Conservation (phyloP, 768 basidiomycete genomes). For the Pleurotus sapidus region DNA sequence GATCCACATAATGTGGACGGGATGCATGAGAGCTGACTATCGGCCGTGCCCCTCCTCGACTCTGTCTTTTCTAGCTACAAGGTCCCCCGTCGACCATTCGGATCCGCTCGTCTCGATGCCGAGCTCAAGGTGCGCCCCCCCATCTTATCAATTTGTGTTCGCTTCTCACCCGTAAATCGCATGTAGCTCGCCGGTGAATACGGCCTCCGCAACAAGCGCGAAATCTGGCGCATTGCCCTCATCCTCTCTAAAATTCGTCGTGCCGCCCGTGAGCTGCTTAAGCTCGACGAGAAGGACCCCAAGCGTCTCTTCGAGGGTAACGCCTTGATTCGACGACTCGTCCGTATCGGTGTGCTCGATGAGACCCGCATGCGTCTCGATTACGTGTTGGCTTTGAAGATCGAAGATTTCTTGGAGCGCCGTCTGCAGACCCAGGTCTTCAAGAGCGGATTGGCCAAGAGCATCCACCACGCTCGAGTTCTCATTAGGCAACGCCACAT, state of each 20-base stretch:
- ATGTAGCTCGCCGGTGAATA: conserved; percentile 96
- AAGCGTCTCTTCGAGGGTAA: conserved; percentile 99
- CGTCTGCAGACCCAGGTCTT: conserved; percentile 99
- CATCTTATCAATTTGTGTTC: not conserved
- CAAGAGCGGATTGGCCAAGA: conserved; percentile 97
- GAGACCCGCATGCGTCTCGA: conserved; percentile 99
- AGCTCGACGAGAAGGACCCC: conserved; percentile 99
- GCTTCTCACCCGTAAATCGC: not conserved
- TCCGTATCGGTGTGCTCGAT: conserved; percentile 99
- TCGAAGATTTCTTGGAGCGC: conserved; percentile 99
- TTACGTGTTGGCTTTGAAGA: conserved; percentile 99
- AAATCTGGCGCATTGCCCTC: conserved; percentile 99
- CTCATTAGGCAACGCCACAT: conserved; percentile 99
- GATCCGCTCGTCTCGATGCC: conserved; percentile 97
- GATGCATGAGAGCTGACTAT: conserved; percentile 60
- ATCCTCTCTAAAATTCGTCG: conserved; percentile 99
- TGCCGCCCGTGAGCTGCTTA: conserved; percentile 99
- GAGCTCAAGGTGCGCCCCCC: conserved; percentile 83
- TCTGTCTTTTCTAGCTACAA: conserved; percentile 73
- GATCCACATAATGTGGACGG: conserved; percentile 67
- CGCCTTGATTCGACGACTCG: conserved; percentile 91
- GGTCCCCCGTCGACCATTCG: conserved; percentile 97
- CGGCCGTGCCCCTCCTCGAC: conserved; percentile 65
- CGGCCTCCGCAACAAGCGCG: conserved; percentile 99
- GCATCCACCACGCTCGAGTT: conserved; percentile 97